Evolutionary conservation across 768 basidiomycete species (phyloP).

Genomic region (Boletus patriciae): DNA sequence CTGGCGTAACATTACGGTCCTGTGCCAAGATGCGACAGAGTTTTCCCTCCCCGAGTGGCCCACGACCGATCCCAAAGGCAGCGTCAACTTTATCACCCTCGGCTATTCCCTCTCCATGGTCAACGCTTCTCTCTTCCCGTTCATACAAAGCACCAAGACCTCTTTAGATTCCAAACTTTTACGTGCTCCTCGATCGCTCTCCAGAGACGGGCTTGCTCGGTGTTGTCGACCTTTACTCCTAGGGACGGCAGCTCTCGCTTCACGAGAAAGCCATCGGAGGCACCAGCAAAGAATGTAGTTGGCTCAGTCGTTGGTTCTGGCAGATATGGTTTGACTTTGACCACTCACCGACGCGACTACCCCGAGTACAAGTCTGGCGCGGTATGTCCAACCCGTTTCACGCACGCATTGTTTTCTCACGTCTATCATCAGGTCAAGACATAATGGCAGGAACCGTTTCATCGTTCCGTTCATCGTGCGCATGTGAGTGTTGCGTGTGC

Average conservation of each 20-base stretch:
- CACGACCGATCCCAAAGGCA: slow-evolving; percentile 51
- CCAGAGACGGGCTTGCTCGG: slow-evolving; percentile 58
- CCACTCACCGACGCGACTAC: slow-evolving; percentile 63
- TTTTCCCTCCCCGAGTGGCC: slow-evolving; percentile 65
- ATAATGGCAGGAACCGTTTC: slow-evolving; percentile 72
- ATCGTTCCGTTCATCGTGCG: slow-evolving; percentile 64
- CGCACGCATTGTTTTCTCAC: not conserved
- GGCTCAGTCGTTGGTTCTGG: slow-evolving; percentile 78
- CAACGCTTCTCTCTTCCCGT: slow-evolving; percentile 1
- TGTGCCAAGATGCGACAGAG: slow-evolving; percentile 70
- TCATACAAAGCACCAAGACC: not conserved
- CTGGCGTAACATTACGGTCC: slow-evolving; percentile 66
- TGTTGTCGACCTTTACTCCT: slow-evolving; percentile 76
- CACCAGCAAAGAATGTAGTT: slow-evolving; percentile 56
- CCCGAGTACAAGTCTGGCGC: slow-evolving; percentile 80
- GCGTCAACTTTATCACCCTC: slow-evolving; percentile 53
- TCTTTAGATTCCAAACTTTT: slow-evolving; percentile 58
- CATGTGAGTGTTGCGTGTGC: slow-evolving; percentile 42
- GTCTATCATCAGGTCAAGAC: slow-evolving; percentile 46
- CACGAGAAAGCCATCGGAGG: slow-evolving; percentile 66
- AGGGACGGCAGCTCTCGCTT: slow-evolving; percentile 51
- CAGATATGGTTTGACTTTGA: slow-evolving; percentile 68
- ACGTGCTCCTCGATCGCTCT: slow-evolving; percentile 63
- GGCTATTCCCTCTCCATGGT: slow-evolving; percentile 62
- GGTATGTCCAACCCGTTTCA: slow-evolving; percentile 34